These are phyloP conservation scores for Cladophialophora yegresii DNA, from an alignment of 2,329 filamentous ascomycete species.

Conservation along the genomic window DNA sequence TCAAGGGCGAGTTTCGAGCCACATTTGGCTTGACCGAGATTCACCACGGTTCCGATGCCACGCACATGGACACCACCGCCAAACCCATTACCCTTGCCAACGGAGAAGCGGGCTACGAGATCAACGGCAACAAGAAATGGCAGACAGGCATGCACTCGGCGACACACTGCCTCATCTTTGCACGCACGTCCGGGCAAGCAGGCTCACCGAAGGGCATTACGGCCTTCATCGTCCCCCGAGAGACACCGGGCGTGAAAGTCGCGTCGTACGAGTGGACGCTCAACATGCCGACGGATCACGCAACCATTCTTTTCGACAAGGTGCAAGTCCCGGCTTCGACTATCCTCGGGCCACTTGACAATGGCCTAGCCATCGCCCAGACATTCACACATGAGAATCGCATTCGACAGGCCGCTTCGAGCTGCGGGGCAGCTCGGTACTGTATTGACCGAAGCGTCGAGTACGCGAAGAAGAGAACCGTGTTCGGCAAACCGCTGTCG, in stretches of 20 bases:
- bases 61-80: conserved; percentile 61
- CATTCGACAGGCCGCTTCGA: conserved; percentile 64
- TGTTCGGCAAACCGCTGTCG: conserved; percentile 60
- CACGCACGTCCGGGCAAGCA: conserved; percentile 57
- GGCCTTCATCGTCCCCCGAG: conserved; percentile 60
- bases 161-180: conserved; percentile 65
- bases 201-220: conserved; percentile 61
- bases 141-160: conserved; percentile 65
- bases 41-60: conserved; percentile 64
- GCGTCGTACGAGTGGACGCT: conserved; percentile 65
- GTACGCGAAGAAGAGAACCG: conserved; percentile 57
- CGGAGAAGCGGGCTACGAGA: conserved; percentile 53
- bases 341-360: conserved; percentile 56
- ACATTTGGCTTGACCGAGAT: conserved; percentile 66
- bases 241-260: conserved; percentile 56
- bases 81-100: conserved; percentile 43
- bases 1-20: conserved; percentile 57
- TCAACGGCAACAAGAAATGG: conserved; percentile 65
- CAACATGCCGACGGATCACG: conserved; percentile 68
- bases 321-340: conserved; percentile 59
- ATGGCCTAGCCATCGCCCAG: conserved; percentile 62
- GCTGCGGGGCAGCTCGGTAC: conserved; percentile 61
- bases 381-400: conserved; percentile 68
- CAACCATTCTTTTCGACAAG: conserved; percentile 59
- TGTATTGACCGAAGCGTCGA: conserved; percentile 60